Evolutionary conservation across 768 basidiomycete species (phyloP).

Genomic region (Pleurotus djamor): DNA sequence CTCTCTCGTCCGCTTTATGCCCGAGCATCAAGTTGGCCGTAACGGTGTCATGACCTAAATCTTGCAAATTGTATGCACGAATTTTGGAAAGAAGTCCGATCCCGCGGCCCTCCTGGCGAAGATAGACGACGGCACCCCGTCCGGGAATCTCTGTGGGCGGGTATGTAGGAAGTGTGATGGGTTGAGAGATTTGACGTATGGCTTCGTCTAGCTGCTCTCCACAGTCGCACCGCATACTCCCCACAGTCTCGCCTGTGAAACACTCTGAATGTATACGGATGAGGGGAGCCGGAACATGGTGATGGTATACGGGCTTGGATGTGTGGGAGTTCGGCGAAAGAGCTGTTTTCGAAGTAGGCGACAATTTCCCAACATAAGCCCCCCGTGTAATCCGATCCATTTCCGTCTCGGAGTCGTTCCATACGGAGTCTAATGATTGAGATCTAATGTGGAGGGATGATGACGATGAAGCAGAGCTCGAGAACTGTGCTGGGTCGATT

Average conservation of each 20-base stretch:
- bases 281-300: slow-evolving; percentile 67
- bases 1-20: slow-evolving; percentile 90
- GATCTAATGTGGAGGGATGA: slow-evolving; percentile 75
- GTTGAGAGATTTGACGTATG: slow-evolving; percentile 82
- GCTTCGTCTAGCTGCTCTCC: slow-evolving; percentile 99
- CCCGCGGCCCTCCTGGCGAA: slow-evolving; percentile 96
- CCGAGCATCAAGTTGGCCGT: slow-evolving; percentile 95
- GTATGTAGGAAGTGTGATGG: slow-evolving; percentile 45
- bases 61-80: slow-evolving; percentile 96
- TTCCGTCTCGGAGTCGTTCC: slow-evolving; percentile 85
- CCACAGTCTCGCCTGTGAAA: slow-evolving; percentile 97
- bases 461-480: slow-evolving; percentile 31
- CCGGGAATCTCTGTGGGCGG: slow-evolving; percentile 60
- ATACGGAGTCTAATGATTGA: slow-evolving; percentile 74
- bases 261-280: slow-evolving; percentile 98
- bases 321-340: slow-evolving; percentile 33
- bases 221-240: slow-evolving; percentile 98
- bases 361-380: slow-evolving; percentile 86
- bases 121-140: slow-evolving; percentile 90
- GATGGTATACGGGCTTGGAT: slow-evolving; percentile 12
- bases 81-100: slow-evolving; percentile 97
- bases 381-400: slow-evolving; percentile 93
- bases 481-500: slow-evolving; percentile 85
- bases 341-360: slow-evolving; percentile 46
- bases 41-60: slow-evolving; percentile 98